phyloP scores from a whole-genome alignment of 345 rosid species.

The Clarkia xantiana region DNA sequence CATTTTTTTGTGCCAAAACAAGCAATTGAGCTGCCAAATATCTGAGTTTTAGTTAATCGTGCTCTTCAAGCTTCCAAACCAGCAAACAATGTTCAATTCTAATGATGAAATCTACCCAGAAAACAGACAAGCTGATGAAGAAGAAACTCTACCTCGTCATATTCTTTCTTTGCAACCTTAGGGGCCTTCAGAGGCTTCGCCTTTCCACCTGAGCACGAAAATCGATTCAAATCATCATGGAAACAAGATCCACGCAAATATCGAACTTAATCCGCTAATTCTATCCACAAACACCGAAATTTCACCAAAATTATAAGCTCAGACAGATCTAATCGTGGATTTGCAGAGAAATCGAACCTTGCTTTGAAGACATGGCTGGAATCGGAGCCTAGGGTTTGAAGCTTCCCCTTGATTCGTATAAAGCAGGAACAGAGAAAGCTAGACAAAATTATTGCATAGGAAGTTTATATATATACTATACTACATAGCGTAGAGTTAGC shows the following conservation, averaged over 20 bases:
- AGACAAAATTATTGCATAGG: neutral
- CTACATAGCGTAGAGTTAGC: too few relatives aligned
- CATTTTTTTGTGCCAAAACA: too few relatives aligned
- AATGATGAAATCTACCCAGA: too few relatives aligned
- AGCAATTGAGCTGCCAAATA: too few relatives aligned
- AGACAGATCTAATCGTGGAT: neutral
- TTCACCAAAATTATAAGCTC: neutral
- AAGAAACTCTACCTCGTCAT: constrained; percentile 47
- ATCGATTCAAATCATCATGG: neutral
- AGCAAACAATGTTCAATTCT: too few relatives aligned
- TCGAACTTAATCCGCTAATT: too few relatives aligned
- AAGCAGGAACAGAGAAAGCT: neutral
- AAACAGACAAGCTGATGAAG: too few relatives aligned
- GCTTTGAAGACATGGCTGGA: constrained; percentile 14
- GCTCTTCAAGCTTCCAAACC: too few relatives aligned
- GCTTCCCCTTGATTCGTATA: neutral
- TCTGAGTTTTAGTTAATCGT: too few relatives aligned
- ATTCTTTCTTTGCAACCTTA: constrained; percentile 50
- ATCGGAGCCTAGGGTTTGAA: constrained; percentile 5
- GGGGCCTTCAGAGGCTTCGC: constrained; percentile 82
- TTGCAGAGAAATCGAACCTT: constrained; percentile 2
- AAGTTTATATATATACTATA: too few relatives aligned
- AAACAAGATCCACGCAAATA: neutral
- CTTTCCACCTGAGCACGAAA: constrained; percentile 28
- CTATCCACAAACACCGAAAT: neutral